These are phyloP conservation scores for Kurtzmaniella quercitrusa DNA, from an alignment of 1,139 yeast genomes.

Conservation along the genomic window DNA sequence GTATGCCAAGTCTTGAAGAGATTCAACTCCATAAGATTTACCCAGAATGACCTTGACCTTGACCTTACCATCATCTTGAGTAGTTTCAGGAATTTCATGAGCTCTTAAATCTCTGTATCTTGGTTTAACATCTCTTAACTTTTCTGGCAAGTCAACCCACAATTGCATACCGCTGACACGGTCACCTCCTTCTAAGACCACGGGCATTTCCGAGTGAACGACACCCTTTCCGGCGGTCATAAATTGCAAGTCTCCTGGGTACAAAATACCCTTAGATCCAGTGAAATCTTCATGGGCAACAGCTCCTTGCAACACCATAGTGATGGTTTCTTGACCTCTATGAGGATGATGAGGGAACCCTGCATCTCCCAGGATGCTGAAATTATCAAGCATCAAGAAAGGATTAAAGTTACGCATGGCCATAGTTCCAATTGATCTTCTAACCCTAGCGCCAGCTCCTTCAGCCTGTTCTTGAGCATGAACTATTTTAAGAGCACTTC, in stretches of 20 bases:
- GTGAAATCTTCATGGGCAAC: conserved; percentile 92
- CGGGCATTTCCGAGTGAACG: conserved; percentile 87
- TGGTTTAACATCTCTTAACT: conserved; percentile 66
- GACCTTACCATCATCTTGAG: conserved; percentile 63
- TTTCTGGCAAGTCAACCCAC: conserved; percentile 86
- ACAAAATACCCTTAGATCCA: conserved; percentile 72
- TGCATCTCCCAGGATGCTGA: conserved; percentile 47
- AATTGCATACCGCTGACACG: conserved; percentile 73
- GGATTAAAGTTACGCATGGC: conserved; percentile 74
- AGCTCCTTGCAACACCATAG: conserved; percentile 68
- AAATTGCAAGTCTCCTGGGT: conserved; percentile 86
- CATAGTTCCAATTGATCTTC: conserved; percentile 75
- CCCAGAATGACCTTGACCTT: conserved; percentile 77
- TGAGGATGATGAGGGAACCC: conserved; percentile 96
- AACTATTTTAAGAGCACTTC: conserved; percentile 58
- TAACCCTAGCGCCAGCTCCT: conserved; percentile 83
- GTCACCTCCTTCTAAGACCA: conserved; percentile 52
- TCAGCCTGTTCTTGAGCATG: conserved; percentile 74
- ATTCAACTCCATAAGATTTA: conserved; percentile 67
- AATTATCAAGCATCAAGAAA: conserved; percentile 81
- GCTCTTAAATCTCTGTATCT: conserved; percentile 75
- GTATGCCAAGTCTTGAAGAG: conserved; percentile 73
- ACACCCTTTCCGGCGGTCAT: conserved; percentile 95
- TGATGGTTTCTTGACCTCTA: conserved; percentile 85
- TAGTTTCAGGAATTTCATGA: conserved; percentile 64